Evolutionary conservation across 2,329 filamentous ascomycete species (phyloP), one percentile per base, ranked within the genome.

Genomic region (Aspergillus floridensis): DNA sequence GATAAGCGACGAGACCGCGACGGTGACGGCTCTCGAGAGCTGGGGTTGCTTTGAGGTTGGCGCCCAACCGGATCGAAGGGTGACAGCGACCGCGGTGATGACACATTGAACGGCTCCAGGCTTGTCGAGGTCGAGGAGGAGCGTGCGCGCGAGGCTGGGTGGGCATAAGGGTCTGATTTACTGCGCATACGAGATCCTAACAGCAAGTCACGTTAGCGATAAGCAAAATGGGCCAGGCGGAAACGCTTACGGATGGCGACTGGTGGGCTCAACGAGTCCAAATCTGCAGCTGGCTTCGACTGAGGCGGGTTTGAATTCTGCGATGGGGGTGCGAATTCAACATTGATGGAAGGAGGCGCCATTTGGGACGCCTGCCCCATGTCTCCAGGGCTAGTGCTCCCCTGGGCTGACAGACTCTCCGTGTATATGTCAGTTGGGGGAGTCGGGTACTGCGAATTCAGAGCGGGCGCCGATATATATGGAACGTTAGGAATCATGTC

Each of bases 261-360:
- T 53, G 93, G 93, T 0, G 93, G 93, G 54, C 89, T 95, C 62
- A 97, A 78, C 4, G 92, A 92, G 73, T 96, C 91, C 63, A 88
- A 83, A 65, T 91, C 86, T 57, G 74, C 76, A 65, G 87, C 79
- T n/a, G 82, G 81, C 31, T 90, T 91, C 21, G 83, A 80, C 29
- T 85, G 84, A 63, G 88, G 89, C 71, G 90, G 89, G 66, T 82
- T 86, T 56, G 81, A 84, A 68, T 85, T 85, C 59, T 84, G 80
- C 55, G 89, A 85, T 8, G 88, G 88, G 24, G 93, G 93, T 16
- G 92, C 93, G 74, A 91, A 92, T 72, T 96, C 91, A 67, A 97
- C 95, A 71, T 95, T 96, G 76, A 97, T 97, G 54, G 93, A 91
- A 0, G 93, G 93, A n/a, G 93, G 91, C 3, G 89, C 89, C 88